Evolutionary conservation across 371 early-diverging fungal species (phyloP).

Genomic region (Rhizomucor pusillus): DNA sequence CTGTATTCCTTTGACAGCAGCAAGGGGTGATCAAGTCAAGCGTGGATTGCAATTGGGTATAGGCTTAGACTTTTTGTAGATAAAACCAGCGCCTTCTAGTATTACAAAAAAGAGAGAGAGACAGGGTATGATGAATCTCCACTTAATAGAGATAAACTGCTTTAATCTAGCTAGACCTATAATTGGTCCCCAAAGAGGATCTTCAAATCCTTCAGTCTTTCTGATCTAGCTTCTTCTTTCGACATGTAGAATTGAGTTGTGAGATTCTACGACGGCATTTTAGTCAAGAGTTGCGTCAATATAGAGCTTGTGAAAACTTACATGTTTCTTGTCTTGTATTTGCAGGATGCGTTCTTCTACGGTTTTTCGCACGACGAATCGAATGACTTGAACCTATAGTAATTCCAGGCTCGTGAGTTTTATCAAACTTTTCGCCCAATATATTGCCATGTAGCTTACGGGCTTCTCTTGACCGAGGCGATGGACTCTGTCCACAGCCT

Average conservation of each 20-base stretch:
- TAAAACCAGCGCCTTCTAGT: not conserved
- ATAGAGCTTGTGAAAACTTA: slow-evolving; percentile 6
- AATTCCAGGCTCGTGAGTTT: not conserved
- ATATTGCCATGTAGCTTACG: too few species aligned
- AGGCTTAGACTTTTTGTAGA: slow-evolving; percentile 82
- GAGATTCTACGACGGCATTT: slow-evolving; percentile 20
- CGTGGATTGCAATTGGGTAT: slow-evolving; percentile 86
- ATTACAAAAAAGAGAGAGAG: too few species aligned
- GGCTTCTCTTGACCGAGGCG: slow-evolving; percentile 74
- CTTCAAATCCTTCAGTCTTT: slow-evolving; percentile 51
- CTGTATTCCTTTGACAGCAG: slow-evolving; percentile 78
- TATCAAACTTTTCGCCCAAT: not conserved
- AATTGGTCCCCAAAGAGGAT: slow-evolving; percentile 28
- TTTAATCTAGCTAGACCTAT: too few species aligned
- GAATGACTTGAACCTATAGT: slow-evolving; percentile 50
- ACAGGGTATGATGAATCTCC: too few species aligned
- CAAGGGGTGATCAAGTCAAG: slow-evolving; percentile 70
- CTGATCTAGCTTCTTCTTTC: slow-evolving; percentile 39
- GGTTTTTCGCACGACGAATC: slow-evolving; percentile 54
- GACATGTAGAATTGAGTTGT: slow-evolving; percentile 54
- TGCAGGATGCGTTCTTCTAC: slow-evolving; percentile 69
- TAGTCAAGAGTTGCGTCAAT: not conserved
- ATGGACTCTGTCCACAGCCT: slow-evolving; percentile 89
- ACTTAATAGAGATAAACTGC: too few species aligned
- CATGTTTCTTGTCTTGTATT: slow-evolving; percentile 60